These are phyloP conservation scores for Elongisporangium prolatum DNA, from an alignment of 352 stramenopile species.

Conservation along the genomic window DNA sequence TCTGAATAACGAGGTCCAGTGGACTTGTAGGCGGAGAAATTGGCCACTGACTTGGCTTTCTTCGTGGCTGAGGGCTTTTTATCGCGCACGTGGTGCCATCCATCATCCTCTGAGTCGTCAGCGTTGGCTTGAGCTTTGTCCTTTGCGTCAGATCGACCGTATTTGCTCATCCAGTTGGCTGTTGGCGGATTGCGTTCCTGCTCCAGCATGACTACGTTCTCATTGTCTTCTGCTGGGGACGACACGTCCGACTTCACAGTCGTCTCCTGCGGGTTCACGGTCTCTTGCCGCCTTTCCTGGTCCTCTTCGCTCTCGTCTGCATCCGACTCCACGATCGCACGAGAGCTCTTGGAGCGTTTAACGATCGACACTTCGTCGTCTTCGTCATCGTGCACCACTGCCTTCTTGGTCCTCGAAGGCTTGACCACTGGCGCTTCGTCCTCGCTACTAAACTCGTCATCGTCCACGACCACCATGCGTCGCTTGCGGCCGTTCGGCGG, in stretches of 20 bases:
- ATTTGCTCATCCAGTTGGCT: not conserved
- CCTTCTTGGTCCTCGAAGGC: not conserved
- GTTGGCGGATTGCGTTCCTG: slow-evolving; percentile 19
- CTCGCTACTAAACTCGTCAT: slow-evolving; percentile 27
- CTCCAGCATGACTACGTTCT: slow-evolving; percentile 26
- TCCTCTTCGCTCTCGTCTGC: slow-evolving; percentile 26
- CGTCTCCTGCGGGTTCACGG: slow-evolving; percentile 12
- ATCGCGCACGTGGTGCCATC: slow-evolving; percentile 14
- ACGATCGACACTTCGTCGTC: slow-evolving; percentile 37
- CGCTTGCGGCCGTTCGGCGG: slow-evolving; percentile 17
- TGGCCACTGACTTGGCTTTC: slow-evolving; percentile 16
- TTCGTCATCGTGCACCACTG: slow-evolving; percentile 17
- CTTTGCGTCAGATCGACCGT: slow-evolving; percentile 11
- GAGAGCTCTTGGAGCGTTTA: slow-evolving; percentile 39
- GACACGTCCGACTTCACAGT: slow-evolving; percentile 39
- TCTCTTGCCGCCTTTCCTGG: slow-evolving; percentile 9
- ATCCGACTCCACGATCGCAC: slow-evolving; percentile 67
- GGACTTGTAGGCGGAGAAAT: slow-evolving; percentile 2
- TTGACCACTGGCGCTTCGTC: slow-evolving; percentile 18
- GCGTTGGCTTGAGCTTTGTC: slow-evolving; percentile 1
- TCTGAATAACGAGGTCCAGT: slow-evolving; percentile 7
- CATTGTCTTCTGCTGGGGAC: slow-evolving; percentile 27
- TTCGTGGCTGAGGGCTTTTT: slow-evolving; percentile 4
- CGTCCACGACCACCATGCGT: slow-evolving; percentile 18
- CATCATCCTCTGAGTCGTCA: slow-evolving; percentile 7